Base-by-base conservation (phyloP, 192 early-diverging fungal genomes). In the Mortierella claussenii region DNA sequence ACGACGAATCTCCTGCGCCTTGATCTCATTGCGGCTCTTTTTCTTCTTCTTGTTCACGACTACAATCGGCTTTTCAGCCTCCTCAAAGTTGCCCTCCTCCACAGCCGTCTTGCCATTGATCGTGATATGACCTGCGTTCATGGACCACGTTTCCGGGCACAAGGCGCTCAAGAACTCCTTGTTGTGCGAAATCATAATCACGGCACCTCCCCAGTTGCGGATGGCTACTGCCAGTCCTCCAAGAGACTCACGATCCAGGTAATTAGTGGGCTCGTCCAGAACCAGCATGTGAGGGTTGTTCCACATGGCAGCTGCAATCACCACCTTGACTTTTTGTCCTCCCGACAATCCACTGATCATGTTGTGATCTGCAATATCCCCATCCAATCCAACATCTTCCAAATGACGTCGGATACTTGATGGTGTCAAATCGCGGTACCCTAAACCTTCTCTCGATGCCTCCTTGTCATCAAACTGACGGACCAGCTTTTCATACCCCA, bases 271-370 rank as follows among this genome's bases (percentile, higher is more conserved):
- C 65, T 86, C 83, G 57, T 94, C 92, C 33, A 94, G 73, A 28
- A 94, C 88, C 36, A 94, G 74, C 84, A 94, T 92, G 68, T 94
- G 93, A 46, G 90, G 90, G 81, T 91, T 87, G 74, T 89, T 88
- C 92, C 93, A 93, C 91, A 94, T 92, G 34, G 90, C 89, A 26
- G 89, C 92, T 45, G 83, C 92, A 68, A 94, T 88, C 27, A 94
- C 93, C 42, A 93, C 91, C 84, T 94, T 94, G 59, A 94, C 92
- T 69, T 93, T 94, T 80, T 93, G 93, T 54, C 92, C 92, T 37
- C 90, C 92, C 45, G 90, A 92, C n/a, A 94, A 83, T 50, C 88
- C 87, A 60, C 84, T 81, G 55, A 94, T 93, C 69, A 88, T 85
- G 67, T 86, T 86, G 79, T 93, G 91, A 51, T 90, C 87, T 33